phyloP scores from a whole-genome alignment of 1,284 basidiomycete species.

The Ceratobasidium theobromae region DNA sequence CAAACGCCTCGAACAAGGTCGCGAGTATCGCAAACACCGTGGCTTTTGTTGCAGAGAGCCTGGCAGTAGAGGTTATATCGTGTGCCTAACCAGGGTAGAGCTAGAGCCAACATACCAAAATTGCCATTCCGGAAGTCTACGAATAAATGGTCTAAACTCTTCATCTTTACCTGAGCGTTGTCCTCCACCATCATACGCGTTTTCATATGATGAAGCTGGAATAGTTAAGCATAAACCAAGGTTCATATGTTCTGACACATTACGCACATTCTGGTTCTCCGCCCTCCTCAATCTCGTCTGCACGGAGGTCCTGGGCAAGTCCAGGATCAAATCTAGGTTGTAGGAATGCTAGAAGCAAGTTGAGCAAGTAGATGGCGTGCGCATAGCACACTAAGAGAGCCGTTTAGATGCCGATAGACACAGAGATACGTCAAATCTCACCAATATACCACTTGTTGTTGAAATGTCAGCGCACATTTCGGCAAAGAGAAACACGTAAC shows the following conservation, averaged over 20 bases:
- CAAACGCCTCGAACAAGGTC: slow-evolving; percentile 79
- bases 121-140: slow-evolving; percentile 94
- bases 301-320: slow-evolving; percentile 87
- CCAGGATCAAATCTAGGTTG: slow-evolving; percentile 97
- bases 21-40: slow-evolving; percentile 77
- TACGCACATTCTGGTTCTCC: slow-evolving; percentile 51
- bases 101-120: slow-evolving; percentile 69
- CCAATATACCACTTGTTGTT: slow-evolving; percentile 86
- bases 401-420: neutral
- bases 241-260: slow-evolving; percentile 51
- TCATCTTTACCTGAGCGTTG: slow-evolving; percentile 58
- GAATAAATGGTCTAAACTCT: slow-evolving; percentile 95
- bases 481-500: slow-evolving; percentile 15
- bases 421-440: slow-evolving; percentile 43
- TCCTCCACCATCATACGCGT: slow-evolving; percentile 30
- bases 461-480: slow-evolving; percentile 33
- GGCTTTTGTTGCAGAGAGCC: slow-evolving; percentile 91
- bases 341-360: slow-evolving; percentile 84
- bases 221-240: slow-evolving; percentile 38
- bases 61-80: slow-evolving; percentile 42
- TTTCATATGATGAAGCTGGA: slow-evolving; percentile 21
- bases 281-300: slow-evolving; percentile 94
- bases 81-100: neutral
- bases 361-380: slow-evolving; percentile 89
- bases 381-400: slow-evolving; percentile 69